Evolutionary conservation across 192 early-diverging fungal species (phyloP).

Genomic region (Podila clonocystis): DNA sequence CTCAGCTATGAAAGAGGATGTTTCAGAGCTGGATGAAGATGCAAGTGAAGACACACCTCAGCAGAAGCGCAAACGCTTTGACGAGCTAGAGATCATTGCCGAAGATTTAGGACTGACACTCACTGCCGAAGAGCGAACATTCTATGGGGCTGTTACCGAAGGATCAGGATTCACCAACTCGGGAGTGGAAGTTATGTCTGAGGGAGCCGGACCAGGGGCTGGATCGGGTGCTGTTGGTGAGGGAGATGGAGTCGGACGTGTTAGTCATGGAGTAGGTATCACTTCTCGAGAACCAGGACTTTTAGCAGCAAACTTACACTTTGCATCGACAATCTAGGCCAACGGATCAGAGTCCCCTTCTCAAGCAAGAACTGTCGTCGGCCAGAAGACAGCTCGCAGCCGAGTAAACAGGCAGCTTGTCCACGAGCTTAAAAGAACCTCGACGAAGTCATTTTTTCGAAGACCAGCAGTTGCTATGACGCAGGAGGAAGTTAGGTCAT

Average conservation of each 20-base stretch:
- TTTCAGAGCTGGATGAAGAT: neutral
- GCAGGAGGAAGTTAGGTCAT: constrained; percentile 1
- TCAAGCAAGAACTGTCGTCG: constrained; percentile 1
- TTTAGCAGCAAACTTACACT: neutral
- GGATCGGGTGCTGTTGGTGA: constrained; percentile 1
- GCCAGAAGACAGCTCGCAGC: neutral
- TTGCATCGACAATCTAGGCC: neutral
- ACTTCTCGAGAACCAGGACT: constrained; percentile 2
- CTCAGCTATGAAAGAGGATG: constrained; percentile 1
- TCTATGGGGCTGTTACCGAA: neutral
- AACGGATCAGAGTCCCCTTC: neutral
- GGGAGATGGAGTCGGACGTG: neutral
- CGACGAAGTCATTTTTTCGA: constrained; percentile 1
- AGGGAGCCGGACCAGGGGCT: neutral
- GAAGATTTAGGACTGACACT: constrained; percentile 2
- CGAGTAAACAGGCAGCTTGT: constrained; percentile 7
- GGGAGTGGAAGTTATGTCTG: neutral
- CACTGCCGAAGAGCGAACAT: constrained; percentile 3
- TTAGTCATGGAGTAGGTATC: neutral
- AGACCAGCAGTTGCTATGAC: constrained; percentile 4
- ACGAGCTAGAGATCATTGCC: neutral
- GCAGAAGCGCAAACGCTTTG: constrained; percentile 5
- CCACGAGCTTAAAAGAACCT: neutral
- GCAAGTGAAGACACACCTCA: neutral
- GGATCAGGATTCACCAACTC: neutral